Base-by-base conservation (phyloP, 192 early-diverging fungal genomes). In the Coemansia sp. region DNA sequence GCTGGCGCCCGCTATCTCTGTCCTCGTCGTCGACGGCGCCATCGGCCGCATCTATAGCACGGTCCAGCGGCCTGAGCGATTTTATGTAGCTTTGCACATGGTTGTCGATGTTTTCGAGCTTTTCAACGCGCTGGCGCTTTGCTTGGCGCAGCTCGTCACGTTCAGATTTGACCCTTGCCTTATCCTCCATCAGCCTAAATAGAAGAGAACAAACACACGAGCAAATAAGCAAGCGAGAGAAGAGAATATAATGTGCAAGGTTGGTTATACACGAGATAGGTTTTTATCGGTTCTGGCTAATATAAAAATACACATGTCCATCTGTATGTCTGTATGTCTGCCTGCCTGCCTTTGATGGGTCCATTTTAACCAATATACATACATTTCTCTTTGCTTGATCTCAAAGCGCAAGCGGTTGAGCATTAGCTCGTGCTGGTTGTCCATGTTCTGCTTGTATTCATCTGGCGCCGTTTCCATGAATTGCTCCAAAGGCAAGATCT, bases 401-500 rank as follows among this genome's bases (percentile, higher is more conserved):
- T 80, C 77, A 25, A 61, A 80, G 32, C 72, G 67, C 46, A 80
- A 62, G 39, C 77, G 64, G 45, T 57, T 69, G 22, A 80, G 65
- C 77, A 80, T 80, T n/a, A 80, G 59, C 65, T 64, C 67, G 51
- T 80, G 77, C n/a, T 68, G 77, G 0, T 61, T 60, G 60, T 65
- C 65, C 10, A 60, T 59, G 18, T 65, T 68, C 27, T 47, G 19
- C 36, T 57, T 62, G 30, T 68, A 71, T 65, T 74, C 72, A 1
- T 64, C 62, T 0, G 74, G 74, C 18, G 74, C 74, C 18, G 27
- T 30, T n/a, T 51, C 65, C 58, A 63, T 19, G 30, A 72, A 72
- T 49, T 66, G 54, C 0, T 67, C 68, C 23, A 71, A 36, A n/a
- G 72, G 50, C 4, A 71, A 57, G 6, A 80, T 51, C 14, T 74